A percentile compares a stretch with the other conserved stretches of the same genome.
These are phyloP conservation scores for Typha latifolia DNA, from an alignment of 176 grass and related monocot species.

Conservation along the genomic window DNA sequence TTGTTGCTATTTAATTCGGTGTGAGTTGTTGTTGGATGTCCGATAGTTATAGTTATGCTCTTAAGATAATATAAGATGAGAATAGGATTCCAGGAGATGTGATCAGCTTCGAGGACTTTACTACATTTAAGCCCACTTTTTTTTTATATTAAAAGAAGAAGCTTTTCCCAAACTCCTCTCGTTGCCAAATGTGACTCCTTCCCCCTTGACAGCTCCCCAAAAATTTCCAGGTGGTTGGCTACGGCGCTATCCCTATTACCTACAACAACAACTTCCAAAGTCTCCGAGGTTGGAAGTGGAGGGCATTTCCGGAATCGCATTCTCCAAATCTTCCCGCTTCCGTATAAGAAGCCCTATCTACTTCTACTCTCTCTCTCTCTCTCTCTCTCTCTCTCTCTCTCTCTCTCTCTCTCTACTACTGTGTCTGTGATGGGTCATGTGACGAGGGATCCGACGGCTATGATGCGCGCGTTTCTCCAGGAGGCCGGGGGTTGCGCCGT, in stretches of 20 bases:
- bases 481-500: conserved; percentile 46
- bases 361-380: background rate
- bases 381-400: conserved; percentile 8
- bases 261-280: background rate
- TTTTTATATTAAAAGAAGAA: too few species aligned
- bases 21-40: too few species aligned
- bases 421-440: too few species aligned
- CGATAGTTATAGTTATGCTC: too few species aligned
- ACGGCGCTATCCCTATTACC: background rate
- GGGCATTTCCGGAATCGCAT: background rate
- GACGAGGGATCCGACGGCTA: conserved; percentile 15
- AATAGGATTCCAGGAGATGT: too few species aligned
- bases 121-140: too few species aligned
- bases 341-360: background rate
- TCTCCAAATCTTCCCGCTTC: background rate
- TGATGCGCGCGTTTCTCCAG: conserved; percentile 36
- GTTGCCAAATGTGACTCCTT: too few species aligned
- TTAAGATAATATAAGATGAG: too few species aligned
- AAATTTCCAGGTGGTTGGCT: background rate
- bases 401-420: conserved; percentile 2
- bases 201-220: too few species aligned
- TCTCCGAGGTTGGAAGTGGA: background rate
- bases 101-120: too few species aligned
- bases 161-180: too few species aligned
- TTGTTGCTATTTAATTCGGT: too few species aligned